Base-by-base conservation (phyloP, 495 filamentous ascomycete species). In the Lepraria neglecta region DNA sequence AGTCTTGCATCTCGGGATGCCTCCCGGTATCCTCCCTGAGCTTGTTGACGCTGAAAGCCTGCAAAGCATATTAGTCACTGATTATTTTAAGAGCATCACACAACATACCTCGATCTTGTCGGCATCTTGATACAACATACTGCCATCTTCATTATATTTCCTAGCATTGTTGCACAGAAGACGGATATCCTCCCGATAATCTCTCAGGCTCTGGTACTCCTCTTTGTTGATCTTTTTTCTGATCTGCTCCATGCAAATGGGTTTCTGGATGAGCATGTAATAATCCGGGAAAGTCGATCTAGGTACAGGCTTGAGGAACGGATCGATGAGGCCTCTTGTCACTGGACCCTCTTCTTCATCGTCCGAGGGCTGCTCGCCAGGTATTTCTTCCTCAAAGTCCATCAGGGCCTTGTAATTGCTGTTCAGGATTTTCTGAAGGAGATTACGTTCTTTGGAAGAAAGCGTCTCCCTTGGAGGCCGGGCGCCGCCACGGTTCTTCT, bases 61-160 rank as follows among this genome's bases (percentile, higher is more conserved):
- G 66, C 56, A 56, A 7, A 53, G 4, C 17, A 61, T 38, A 55
- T 54, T 35, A 54, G 51, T 38, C 1, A 38, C 3, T 12, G 9
- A 1, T 19, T 54, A 7, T 11, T 15, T 38, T 14, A 54, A 19
- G n/a, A n/a, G 35, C 19, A 54, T 28, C 30, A 47, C 47, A 46
- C 31, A 19, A 54, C 84, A 72, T 78, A 96, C 92, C 82, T 96
- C 91, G 72, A 98, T 97, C 47, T 85, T 75, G 70, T 91, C 91
- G 48, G 91, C 94, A 79, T 98, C 95, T 67, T 87, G 82, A 76
- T 90, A 97, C 51, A 98, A 80, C 61, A 90, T 72, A 74, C 91
- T 96, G 45, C 84, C 87, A 69, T 97, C 94, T 73, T 98, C 94
- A 73, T 98, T 98, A 75, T 94, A 98, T 6, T 87, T 92, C 68